phyloP scores from a whole-genome alignment of 2,329 filamentous ascomycete species.

The Ceratocystis smalleyi region DNA sequence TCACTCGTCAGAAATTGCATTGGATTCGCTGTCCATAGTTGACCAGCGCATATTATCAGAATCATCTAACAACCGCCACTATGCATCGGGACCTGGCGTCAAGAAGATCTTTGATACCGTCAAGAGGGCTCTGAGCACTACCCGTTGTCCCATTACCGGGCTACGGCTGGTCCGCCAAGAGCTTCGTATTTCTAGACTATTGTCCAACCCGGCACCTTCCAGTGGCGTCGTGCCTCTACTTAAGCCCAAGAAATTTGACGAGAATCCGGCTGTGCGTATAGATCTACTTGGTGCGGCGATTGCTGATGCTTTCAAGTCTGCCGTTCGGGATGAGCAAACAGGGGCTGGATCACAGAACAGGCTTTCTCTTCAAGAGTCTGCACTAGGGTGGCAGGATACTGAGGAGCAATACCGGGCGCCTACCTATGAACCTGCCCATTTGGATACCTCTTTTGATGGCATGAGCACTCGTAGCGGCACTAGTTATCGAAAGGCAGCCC shows the following conservation, averaged over 20 bases:
- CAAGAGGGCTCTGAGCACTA: conserved; percentile 58
- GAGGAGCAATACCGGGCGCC: not conserved
- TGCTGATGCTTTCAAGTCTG: conserved; percentile 62
- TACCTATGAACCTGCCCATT: conserved; percentile 18
- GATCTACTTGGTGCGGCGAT: conserved; percentile 70
- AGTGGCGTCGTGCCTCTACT: conserved; percentile 45
- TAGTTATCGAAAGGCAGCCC: conserved; percentile 11
- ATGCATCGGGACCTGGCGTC: conserved; percentile 44
- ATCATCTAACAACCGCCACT: conserved; percentile 20
- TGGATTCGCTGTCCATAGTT: not conserved
- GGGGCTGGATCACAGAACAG: not conserved
- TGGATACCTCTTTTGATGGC: conserved; percentile 31
- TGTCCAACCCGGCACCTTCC: conserved; percentile 42
- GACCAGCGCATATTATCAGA: conserved; percentile 22
- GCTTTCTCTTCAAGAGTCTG: conserved; percentile 1
- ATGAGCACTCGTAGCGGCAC: conserved; percentile 25
- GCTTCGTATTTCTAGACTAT: conserved; percentile 36
- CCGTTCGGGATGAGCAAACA: conserved; percentile 49
- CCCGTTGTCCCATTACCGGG: conserved; percentile 24
- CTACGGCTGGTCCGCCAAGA: conserved; percentile 22
- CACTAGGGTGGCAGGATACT: not conserved
- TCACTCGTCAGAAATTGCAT: conserved; percentile 30
- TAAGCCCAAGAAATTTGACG: conserved; percentile 29
- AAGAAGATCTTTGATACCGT: conserved; percentile 77
- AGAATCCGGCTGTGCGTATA: conserved; percentile 47